Conservation (phyloP, 257 asterid genomes). For the Hygrophila difformis region DNA sequence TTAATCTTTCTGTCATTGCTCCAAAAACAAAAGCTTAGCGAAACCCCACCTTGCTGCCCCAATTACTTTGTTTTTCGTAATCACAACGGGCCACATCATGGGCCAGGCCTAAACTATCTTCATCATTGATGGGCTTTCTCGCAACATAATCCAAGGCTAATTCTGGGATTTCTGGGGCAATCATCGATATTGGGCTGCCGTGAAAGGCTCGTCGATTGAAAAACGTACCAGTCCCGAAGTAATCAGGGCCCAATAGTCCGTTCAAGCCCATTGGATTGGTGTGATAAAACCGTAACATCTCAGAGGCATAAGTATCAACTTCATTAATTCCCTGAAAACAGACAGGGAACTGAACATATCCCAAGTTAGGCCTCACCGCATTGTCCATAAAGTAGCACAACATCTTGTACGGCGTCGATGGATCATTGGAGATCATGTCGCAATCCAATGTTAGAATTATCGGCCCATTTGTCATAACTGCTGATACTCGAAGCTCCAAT, state of each 20-base stretch:
- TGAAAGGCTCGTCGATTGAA: constrained; percentile 40
- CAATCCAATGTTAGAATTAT: constrained; percentile 64
- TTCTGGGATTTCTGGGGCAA: constrained; percentile 32
- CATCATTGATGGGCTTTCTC: constrained; percentile 20
- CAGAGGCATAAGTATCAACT: constrained; percentile 52
- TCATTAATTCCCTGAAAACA: constrained; percentile 34
- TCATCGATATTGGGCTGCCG: constrained; percentile 30
- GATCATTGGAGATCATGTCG: constrained; percentile 87
- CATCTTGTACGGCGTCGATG: constrained; percentile 39
- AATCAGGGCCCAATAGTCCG: constrained; percentile 45
- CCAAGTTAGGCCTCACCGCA: constrained; percentile 25
- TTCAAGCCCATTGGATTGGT: constrained; percentile 41
- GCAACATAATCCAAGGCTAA: constrained; percentile 28
- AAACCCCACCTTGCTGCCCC: constrained; percentile 56
- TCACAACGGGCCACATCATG: constrained; percentile 50
- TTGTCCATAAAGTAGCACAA: constrained; percentile 45
- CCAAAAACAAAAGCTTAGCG: not conserved
- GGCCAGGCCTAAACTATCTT: constrained; percentile 25
- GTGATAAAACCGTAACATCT: constrained; percentile 22
- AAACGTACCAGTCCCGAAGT: constrained; percentile 42
- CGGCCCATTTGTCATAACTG: constrained; percentile 63
- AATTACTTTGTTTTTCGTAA: constrained; percentile 34
- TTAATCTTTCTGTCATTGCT: too few species aligned
- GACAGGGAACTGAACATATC: constrained; percentile 61
- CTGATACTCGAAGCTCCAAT: constrained; percentile 65